Evolutionary conservation across 2,329 filamentous ascomycete genomes (phyloP).

Genomic region (Colletotrichum theobromicola): DNA sequence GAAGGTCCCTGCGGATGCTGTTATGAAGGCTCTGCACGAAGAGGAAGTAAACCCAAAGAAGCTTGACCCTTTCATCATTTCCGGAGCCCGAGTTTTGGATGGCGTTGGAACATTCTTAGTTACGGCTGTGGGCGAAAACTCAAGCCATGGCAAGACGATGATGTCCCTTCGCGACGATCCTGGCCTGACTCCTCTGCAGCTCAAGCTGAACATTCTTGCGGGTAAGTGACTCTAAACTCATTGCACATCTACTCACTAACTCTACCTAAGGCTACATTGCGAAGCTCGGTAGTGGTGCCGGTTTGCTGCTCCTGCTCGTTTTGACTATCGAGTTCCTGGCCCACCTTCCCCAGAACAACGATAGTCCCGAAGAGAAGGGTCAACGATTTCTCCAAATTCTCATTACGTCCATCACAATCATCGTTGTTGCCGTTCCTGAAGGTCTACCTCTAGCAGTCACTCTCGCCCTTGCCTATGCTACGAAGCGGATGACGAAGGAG

Average conservation of each 20-base stretch:
- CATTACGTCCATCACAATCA: conserved; percentile 51
- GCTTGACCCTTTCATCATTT: conserved; percentile 83
- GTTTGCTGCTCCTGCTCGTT: conserved; percentile 23
- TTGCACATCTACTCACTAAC: not conserved
- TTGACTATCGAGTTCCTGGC: conserved; percentile 25
- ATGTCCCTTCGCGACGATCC: conserved; percentile 26
- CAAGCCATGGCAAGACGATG: conserved; percentile 25
- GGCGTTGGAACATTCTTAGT: conserved; percentile 23
- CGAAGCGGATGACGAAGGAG: conserved; percentile 67
- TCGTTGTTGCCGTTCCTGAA: conserved; percentile 66
- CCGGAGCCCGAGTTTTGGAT: conserved; percentile 75
- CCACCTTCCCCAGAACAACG: conserved; percentile 43
- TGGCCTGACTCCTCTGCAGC: conserved; percentile 25
- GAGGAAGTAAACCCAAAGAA: conserved; percentile 47
- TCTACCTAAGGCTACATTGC: conserved; percentile 24
- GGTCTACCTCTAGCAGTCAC: conserved; percentile 66
- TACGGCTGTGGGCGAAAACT: conserved; percentile 25
- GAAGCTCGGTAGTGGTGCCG: conserved; percentile 25
- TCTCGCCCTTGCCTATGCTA: conserved; percentile 66
- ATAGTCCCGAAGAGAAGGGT: conserved; percentile 43
- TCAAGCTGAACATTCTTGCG: conserved; percentile 26
- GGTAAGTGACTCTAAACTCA: not conserved
- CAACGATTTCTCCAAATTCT: conserved; percentile 57
- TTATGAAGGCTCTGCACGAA: conserved; percentile 58
- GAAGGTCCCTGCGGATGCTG: conserved; percentile 66